Evolutionary conservation across 208 protist species (phyloP).

Genomic region (Acanthamoeba royreba): DNA sequence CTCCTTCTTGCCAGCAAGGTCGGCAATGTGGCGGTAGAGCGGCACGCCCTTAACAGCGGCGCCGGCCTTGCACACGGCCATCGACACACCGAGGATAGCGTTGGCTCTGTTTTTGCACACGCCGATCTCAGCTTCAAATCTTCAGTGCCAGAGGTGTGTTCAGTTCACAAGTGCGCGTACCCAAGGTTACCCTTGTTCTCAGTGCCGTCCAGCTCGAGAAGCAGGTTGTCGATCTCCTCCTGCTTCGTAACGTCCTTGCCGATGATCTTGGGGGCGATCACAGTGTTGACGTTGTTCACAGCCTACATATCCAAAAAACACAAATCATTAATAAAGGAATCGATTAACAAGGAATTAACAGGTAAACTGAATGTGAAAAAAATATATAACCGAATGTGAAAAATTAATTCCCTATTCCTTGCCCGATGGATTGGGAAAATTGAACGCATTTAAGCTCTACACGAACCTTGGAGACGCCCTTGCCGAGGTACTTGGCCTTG

Average conservation of each 20-base stretch:
- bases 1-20: slow-evolving; percentile 88
- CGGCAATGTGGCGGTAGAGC: slow-evolving; percentile 95
- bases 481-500: slow-evolving; percentile 92
- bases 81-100: slow-evolving; percentile 96
- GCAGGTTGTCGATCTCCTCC: slow-evolving; percentile 89
- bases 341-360: too few relatives aligned
- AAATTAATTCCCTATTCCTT: too few relatives aligned
- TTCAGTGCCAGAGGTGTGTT: too few relatives aligned
- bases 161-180: not conserved
- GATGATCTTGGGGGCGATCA: slow-evolving; percentile 90
- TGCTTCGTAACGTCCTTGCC: slow-evolving; percentile 91
- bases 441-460: too few relatives aligned
- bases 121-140: too few relatives aligned
- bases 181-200: slow-evolving; percentile 92
- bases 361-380: too few relatives aligned
- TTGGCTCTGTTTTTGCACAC: slow-evolving; percentile 95
- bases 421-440: too few relatives aligned
- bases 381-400: not conserved
- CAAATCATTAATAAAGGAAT: too few relatives aligned
- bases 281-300: slow-evolving; percentile 95
- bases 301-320: too few relatives aligned
- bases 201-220: slow-evolving; percentile 95
- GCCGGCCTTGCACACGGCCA: slow-evolving; percentile 96
- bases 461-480: slow-evolving; percentile 88
- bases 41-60: slow-evolving; percentile 85